Evolutionary conservation across 768 basidiomycete genomes (phyloP).

Genomic region (Termitomyces sp.): DNA sequence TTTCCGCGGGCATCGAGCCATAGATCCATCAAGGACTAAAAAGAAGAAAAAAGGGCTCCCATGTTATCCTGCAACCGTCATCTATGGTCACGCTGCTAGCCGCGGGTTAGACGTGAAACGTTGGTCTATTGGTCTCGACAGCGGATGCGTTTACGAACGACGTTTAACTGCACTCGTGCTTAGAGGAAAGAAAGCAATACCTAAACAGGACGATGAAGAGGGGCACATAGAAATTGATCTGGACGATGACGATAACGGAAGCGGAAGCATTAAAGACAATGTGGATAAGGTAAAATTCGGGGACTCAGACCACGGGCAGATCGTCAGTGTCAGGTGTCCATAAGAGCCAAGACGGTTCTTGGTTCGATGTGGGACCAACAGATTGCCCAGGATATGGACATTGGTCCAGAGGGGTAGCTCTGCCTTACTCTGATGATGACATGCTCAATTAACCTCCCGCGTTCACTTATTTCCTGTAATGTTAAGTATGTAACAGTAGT

Average conservation of each 20-base stretch:
- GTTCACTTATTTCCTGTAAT: too few relatives aligned
- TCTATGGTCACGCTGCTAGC: conserved; percentile 85
- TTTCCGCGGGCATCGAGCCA: conserved; percentile 28
- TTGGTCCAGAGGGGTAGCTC: too few relatives aligned
- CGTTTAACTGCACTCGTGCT: conserved; percentile 69
- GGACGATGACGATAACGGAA: conserved; percentile 20
- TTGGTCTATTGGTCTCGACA: conserved; percentile 84
- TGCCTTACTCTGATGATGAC: too few relatives aligned
- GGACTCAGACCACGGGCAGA: conserved; percentile 43
- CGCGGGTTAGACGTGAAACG: conserved; percentile 79
- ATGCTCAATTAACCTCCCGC: too few relatives aligned
- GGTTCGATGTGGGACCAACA: too few relatives aligned
- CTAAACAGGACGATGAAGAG: conserved; percentile 18
- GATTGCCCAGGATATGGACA: too few relatives aligned
- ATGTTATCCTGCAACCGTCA: conserved; percentile 71
- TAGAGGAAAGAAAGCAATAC: conserved; percentile 11
- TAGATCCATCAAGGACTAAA: conserved; percentile 8
- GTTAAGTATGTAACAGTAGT: too few relatives aligned
- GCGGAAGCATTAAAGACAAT: conserved; percentile 11
- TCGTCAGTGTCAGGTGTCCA: conserved; percentile 51
- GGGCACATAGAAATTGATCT: not conserved
- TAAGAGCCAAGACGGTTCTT: not conserved
- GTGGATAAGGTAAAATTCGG: conserved; percentile 48
- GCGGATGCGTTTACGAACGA: conserved; percentile 76
- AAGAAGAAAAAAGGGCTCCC: conserved; percentile 34